These are phyloP conservation scores for Alternaria angustiovoidea DNA, from an alignment of 2,329 filamentous ascomycete genomes.

Conservation along the genomic window DNA sequence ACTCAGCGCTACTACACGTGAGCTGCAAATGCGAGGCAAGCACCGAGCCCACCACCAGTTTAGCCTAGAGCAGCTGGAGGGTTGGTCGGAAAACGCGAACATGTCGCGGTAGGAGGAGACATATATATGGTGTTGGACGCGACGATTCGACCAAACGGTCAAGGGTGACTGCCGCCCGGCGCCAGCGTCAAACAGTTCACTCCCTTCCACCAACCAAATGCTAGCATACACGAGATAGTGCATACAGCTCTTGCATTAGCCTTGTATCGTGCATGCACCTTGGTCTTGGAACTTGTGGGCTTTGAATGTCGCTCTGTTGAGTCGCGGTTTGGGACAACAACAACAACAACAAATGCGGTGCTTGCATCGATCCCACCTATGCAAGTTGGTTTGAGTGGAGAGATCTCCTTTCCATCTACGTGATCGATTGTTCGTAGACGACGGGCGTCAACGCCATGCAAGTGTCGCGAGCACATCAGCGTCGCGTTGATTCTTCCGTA, in stretches of 20 bases:
- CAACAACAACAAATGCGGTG: conserved; percentile 37
- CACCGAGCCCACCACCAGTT: conserved; percentile 24
- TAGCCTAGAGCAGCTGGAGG: conserved; percentile 38
- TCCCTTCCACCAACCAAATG: conserved; percentile 32
- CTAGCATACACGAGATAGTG: conserved; percentile 18
- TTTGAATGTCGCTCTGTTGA: conserved; percentile 26
- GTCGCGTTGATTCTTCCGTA: no score
- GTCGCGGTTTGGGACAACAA: conserved; percentile 38
- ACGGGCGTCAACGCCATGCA: no score
- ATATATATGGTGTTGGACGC: conserved; percentile 50
- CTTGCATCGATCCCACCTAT: conserved; percentile 22
- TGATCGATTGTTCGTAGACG: no score
- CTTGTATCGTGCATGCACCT: conserved; percentile 23
- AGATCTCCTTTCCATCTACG: no score
- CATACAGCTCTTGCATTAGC: conserved; percentile 44
- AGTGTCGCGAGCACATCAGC: no score
- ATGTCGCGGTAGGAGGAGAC: conserved; percentile 51
- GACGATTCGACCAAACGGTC: conserved; percentile 46
- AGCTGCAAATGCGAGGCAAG: conserved; percentile 56
- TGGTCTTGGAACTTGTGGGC: conserved; percentile 30
- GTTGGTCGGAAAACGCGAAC: conserved; percentile 52
- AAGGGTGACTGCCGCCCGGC: conserved; percentile 36
- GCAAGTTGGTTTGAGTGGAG: conserved; percentile 29
- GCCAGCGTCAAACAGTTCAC: conserved; percentile 46
- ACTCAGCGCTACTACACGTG: conserved; percentile 38